Evolutionary conservation across 139 green algal species (phyloP).

Genomic region (Chlorella ohadii): DNA sequence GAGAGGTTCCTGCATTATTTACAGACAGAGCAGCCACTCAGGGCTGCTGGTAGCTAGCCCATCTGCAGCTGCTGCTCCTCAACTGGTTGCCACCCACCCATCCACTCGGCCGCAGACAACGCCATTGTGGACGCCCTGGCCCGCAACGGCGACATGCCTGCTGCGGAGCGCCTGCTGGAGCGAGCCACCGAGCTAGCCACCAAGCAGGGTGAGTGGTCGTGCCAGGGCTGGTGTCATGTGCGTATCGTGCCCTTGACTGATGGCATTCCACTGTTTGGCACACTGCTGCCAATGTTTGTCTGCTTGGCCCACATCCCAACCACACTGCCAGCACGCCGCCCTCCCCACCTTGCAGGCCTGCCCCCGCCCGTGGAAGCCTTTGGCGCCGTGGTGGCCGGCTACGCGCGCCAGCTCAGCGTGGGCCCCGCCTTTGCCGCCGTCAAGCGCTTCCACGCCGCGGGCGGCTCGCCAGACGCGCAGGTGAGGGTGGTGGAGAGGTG

Average conservation of each 20-base stretch:
- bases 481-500: no score
- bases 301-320: no score
- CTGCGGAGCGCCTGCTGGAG: constrained; percentile 55
- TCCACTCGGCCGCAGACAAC: constrained; percentile 33
- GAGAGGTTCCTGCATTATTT: no score
- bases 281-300: no score
- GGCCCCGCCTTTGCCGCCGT: constrained; percentile 47
- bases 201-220: constrained; percentile 19
- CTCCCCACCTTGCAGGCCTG: constrained; percentile 23
- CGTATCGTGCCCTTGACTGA: no score
- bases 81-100: no score
- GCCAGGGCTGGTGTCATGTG: not conserved
- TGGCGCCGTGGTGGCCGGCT: constrained; percentile 56
- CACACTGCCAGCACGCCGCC: no score
- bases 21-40: no score
- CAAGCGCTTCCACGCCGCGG: constrained; percentile 57
- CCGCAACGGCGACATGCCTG: constrained; percentile 53
- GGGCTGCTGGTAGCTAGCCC: no score
- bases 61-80: no score
- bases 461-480: constrained; percentile 56
- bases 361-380: constrained; percentile 51
- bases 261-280: no score
- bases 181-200: constrained; percentile 26
- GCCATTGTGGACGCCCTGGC: constrained; percentile 62
- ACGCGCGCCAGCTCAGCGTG: constrained; percentile 43